Evolutionary conservation across 2,329 filamentous ascomycete species (phyloP), one percentile per base, ranked within the genome.

Genomic region (Diaporthe caulivora): DNA sequence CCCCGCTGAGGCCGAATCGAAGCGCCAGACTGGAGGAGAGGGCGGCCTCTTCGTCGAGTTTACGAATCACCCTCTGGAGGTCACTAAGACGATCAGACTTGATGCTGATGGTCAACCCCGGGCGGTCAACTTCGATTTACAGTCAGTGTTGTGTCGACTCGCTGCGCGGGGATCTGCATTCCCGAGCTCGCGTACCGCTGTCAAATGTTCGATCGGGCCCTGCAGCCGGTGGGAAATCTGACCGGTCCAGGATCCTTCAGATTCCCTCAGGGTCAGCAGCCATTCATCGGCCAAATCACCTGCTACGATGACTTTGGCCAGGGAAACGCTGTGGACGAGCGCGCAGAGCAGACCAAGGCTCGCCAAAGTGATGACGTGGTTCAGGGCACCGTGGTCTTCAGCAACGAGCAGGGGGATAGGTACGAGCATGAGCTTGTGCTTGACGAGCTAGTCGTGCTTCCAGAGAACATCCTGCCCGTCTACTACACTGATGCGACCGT

Each of bases 371-470:
- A 62, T 4, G 57, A 44, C 17, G 9, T 62, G 24, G 58, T 62
- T 13, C 17, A 47, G 26, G 58, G 58, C 26, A 62, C 58, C 10
- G 58, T 62, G 2, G 37, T 62, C 40, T 62, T 62, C 58, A 62
- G n/a, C 58, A 62, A 62, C 40, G 58, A 62, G 40, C 40, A 62
- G 17, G 58, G 58, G 5, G 58, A 62, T 4, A 62, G 24, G 40
- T 62, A 62, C 40, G 58, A 62, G 40, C 58, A 62, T 31, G 58
- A 62, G 58, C 58, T 62, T n/a, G 58, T 62, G 24, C 58, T 62
- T 47, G 58, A 62, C 26, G 17, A 44, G 40, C 7, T 62, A 10
- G 26, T 62, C 10, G 24, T 15, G 17, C 58, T 62, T 11, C 58
- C 58, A 3, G 18, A 31, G 1, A 62, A 31, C 40, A 24, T 62